Evolutionary conservation across 306 rosid species (phyloP), one percentile per base, ranked within the genome.

Genomic region (Cucurbita pepo): DNA sequence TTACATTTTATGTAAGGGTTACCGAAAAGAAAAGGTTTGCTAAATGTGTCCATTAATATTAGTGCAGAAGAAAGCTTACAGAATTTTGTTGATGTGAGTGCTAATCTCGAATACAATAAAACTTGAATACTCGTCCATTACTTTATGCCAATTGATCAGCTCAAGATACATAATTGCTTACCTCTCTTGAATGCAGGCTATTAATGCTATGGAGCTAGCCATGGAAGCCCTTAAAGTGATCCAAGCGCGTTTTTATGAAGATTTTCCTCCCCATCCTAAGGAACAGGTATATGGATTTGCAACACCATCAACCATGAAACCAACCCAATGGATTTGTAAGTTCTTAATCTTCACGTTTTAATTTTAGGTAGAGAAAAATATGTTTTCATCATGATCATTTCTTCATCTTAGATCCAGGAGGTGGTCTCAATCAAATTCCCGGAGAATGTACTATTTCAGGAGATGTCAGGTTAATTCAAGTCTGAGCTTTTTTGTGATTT

Each of bases 251-350:
- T 91, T 94, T 81, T 91, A 94, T 64, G 67, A 73, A 76, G 99
- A 94, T 75, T 94, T 89, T 81, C 97, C 97, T 75, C 97, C 97
- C 60, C 99, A 94, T 86, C 90, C 94, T 19, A 77, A 84, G 83
- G 99, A 94, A 77, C 79, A 83, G 78, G 82, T 83, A 69, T 91
- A 88, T 57, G 95, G 92, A 79, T 94, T 85, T 80, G 97, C 92
- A 25, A 86, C 99, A 40, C 95, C 97, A 16, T 94, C 99, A 76
- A 94, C 99, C 76, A 89, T 94, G 92, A 94, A 94, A 78, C 99
- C 99, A 81, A 91, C 99, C 71, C 96, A 94, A 74, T 94, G 99
- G 99, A 89, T 79, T 50, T 91, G 97, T 94, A 82, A 86, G 97
- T 83, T 81, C 41, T 52, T 55, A 43, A 73, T 30, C 37, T 72